Percentiles rank a stretch among this genome's conserved stretches.
Evolutionary conservation across 805 yeast species (phyloP).

Genomic region (Jamesozyma hellenica): DNA sequence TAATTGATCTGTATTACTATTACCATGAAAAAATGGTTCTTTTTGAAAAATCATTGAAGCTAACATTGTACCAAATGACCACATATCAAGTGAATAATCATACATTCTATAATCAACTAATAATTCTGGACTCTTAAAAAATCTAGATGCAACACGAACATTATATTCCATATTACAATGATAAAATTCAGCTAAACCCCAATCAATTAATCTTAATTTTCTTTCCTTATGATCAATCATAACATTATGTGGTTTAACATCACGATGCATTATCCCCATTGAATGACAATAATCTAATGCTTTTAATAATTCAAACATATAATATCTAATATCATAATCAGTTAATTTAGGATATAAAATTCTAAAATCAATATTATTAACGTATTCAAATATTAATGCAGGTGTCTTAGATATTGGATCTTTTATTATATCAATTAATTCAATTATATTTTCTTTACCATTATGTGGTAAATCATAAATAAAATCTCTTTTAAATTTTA

Average conservation of each 20-base stretch:
- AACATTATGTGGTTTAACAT: conserved; percentile 90
- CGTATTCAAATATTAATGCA: conserved; percentile 76
- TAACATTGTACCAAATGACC: conserved; percentile 91
- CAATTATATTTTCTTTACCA: conserved; percentile 58
- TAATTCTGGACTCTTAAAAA: conserved; percentile 88
- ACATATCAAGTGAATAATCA: conserved; percentile 83
- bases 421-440: conserved; percentile 67
- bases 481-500: conserved; percentile 17
- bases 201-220: conserved; percentile 74
- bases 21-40: conserved; percentile 90
- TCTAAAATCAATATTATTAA: conserved; percentile 75
- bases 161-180: conserved; percentile 84
- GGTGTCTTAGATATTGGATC: conserved; percentile 77
- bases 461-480: conserved; percentile 27
- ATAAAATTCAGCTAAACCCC: conserved; percentile 94
- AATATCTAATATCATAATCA: conserved; percentile 66
- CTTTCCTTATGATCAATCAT: conserved; percentile 79
- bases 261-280: conserved; percentile 93
- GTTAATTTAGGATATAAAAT: conserved; percentile 70
- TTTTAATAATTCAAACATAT: conserved; percentile 67
- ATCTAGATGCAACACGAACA: conserved; percentile 87
- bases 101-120: conserved; percentile 78
- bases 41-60: conserved; percentile 84
- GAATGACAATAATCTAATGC: conserved; percentile 88
- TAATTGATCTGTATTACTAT: conserved; percentile 81